Base-by-base conservation (phyloP, 2,329 filamentous ascomycete genomes). In the Fusarium incarnatum region DNA sequence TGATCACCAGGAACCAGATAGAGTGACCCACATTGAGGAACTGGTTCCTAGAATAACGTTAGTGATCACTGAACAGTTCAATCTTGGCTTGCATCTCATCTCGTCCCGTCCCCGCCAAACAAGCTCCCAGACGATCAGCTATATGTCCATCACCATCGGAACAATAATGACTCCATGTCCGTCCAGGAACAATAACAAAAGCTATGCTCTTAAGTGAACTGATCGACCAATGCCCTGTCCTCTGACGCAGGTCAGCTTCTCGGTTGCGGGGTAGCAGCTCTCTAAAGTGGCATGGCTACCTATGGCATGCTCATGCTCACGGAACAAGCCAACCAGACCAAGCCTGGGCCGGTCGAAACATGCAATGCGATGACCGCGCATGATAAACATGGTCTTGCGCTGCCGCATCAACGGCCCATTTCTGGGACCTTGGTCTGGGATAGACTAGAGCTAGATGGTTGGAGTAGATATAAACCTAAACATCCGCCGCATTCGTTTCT, bases 361-460 rank as follows among this genome's bases (percentile, higher is more conserved):
- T 64, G 52, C 54, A 54, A 73, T 71, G 57, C 54, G 73, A 70
- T 52, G 48, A 32, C 32, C 30, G 48, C 48, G 48, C 48, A 52
- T 52, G 48, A 73, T 70, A 68, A 74, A 69, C 70, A 75, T 73
- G 54, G 66, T 50, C 62, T 64, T 68, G 66, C 63, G 68, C 73
- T 75, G 70, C 73, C 73, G 70, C 52, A 75, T 72, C 73, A 75
- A 75, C 73, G 71, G 56, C 68, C 73, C 68, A 74, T 74, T 50
- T 52, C 56, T 63, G 46, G 57, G 66, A 68, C 64, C 71, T 72
- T 75, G 70, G 67, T 61, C 57, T 60, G 37, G 50, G 16, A 40
- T 20, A 25, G 25, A 22, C 25, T 27, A 16, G 30, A 37, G 30
- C 18, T 25, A 20, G 48, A 52, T 56, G 18, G 49, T 59, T 56